Conservation (phyloP, 2,329 filamentous ascomycete genomes). For the Ophiosphaerella korrae region DNA sequence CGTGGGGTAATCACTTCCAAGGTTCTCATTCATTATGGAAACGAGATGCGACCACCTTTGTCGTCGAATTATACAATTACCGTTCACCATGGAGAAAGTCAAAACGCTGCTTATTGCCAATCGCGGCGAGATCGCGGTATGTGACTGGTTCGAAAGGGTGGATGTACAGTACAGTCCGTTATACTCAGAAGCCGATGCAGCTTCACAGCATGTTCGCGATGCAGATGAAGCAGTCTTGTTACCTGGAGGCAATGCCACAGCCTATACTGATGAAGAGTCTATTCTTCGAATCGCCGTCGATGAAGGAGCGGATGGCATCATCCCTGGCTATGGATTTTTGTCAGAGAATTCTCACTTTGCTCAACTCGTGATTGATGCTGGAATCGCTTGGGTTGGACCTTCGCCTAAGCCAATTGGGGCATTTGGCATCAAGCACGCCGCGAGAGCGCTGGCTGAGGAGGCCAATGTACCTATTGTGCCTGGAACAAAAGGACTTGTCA, state of each 20-base stretch:
- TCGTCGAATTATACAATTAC: no score
- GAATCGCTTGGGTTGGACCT: conserved; percentile 66
- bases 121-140: conserved; percentile 12
- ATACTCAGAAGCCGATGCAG: conserved; percentile 61
- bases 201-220: conserved; percentile 59
- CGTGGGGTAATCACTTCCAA: no score
- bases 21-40: no score
- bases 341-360: conserved; percentile 69
- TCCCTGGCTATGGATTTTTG: conserved; percentile 71
- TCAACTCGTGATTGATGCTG: conserved; percentile 56
- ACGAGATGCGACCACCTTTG: no score
- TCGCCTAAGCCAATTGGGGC: conserved; percentile 58
- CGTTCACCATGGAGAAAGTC: conserved; percentile 47
- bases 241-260: conserved; percentile 53
- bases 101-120: conserved; percentile 64
- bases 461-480: conserved; percentile 62
- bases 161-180: no score
- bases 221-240: conserved; percentile 61
- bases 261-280: conserved; percentile 55
- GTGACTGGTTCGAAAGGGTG: neutral
- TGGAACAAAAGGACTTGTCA: conserved; percentile 57
- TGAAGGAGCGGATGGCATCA: conserved; percentile 61
- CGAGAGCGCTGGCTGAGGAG: conserved; percentile 58
- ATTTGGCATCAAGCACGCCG: conserved; percentile 65
- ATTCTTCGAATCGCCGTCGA: conserved; percentile 60